Conservation (phyloP, 2,329 filamentous ascomycete species). For the Microdochium paspali region DNA sequence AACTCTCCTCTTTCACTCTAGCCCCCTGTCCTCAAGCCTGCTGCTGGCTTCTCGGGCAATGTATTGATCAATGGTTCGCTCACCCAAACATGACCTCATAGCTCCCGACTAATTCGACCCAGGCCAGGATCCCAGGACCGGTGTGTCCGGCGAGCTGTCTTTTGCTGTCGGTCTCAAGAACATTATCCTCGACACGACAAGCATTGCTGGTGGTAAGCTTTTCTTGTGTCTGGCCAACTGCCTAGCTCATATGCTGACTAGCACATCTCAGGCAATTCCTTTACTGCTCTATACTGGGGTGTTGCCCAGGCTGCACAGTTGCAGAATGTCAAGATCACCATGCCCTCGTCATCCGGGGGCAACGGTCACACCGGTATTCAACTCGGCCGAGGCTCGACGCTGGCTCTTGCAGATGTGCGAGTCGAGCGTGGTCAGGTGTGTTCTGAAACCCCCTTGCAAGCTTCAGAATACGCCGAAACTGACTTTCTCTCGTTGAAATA, state of each 20-base stretch:
- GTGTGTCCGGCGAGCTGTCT: conserved; percentile 24
- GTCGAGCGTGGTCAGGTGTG: conserved; percentile 27
- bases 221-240: too few species aligned
- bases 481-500: conserved; percentile 3
- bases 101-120: too few species aligned
- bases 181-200: conserved; percentile 30
- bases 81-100: too few species aligned
- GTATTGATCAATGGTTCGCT: conserved; percentile 22
- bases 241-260: too few species aligned
- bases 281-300: conserved; percentile 32
- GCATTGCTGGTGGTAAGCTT: conserved; percentile 21
- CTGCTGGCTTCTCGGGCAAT: conserved; percentile 21
- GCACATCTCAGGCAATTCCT: conserved; percentile 14
- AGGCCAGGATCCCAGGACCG: conserved; percentile 25
- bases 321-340: conserved; percentile 31
- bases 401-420: conserved; percentile 29
- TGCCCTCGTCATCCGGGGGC: conserved; percentile 24
- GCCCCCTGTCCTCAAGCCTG: conserved; percentile 31
- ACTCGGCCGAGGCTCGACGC: conserved; percentile 29
- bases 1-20: conserved; percentile 7
- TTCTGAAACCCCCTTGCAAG: background rate
- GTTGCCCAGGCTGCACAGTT: conserved; percentile 32
- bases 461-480: background rate
- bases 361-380: conserved; percentile 30
- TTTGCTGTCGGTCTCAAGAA: conserved; percentile 34